These are phyloP conservation scores for Nicotiana benthamiana DNA, from an alignment of 257 asterid genomes.

Conservation along the genomic window DNA sequence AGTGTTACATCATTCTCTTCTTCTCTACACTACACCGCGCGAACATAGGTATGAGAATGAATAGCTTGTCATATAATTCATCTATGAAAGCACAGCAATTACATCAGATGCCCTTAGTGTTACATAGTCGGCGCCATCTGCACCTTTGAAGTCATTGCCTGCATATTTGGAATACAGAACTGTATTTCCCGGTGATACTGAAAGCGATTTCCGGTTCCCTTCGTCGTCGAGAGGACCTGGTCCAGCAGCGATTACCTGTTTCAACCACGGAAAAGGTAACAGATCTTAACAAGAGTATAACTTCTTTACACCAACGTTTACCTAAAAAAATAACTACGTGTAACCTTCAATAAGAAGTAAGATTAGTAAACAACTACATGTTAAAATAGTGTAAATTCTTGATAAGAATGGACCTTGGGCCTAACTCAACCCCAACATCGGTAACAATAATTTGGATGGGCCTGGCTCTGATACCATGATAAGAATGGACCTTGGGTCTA, in stretches of 20 bases:
- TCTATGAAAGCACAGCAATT: conserved; percentile 72
- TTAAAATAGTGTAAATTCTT: background rate
- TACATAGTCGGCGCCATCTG: conserved; percentile 67
- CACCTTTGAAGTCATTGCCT: conserved; percentile 79
- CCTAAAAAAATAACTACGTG: background rate
- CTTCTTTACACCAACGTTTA: background rate
- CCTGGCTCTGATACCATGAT: no score
- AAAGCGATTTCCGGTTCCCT: conserved; percentile 64
- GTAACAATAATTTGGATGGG: no score
- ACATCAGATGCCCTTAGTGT: conserved; percentile 72
- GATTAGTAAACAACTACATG: background rate
- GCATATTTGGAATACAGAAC: conserved; percentile 87
- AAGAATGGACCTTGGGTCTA: no score
- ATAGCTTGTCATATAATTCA: background rate
- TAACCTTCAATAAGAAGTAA: no score
- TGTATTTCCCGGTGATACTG: conserved; percentile 69
- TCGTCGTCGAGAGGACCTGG: conserved; percentile 83
- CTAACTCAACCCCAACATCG: no score
- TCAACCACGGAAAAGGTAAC: background rate
- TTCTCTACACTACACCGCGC: background rate
- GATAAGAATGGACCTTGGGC: no score
- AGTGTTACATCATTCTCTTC: background rate
- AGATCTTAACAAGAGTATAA: background rate
- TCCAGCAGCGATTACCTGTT: conserved; percentile 77
- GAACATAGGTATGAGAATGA: background rate